Conservation (phyloP, 768 basidiomycete species). For the Tricholomella constricta region DNA sequence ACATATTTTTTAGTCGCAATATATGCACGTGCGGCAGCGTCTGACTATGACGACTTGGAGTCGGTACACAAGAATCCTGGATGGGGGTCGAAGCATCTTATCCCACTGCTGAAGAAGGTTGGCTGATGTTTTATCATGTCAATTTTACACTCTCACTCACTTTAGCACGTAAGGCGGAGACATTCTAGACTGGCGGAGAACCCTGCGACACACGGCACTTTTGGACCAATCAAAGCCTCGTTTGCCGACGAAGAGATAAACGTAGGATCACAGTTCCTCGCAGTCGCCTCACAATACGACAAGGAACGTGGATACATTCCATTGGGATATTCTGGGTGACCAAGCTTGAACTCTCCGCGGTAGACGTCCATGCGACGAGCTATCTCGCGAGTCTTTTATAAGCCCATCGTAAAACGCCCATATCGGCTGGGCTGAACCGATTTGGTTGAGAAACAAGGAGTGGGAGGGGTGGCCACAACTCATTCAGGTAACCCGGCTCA, state of each 20-base stretch:
- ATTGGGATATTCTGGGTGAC: constrained; percentile 39
- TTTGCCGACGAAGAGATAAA: constrained; percentile 39
- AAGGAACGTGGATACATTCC: constrained; percentile 44
- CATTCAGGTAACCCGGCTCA: constrained; percentile 44
- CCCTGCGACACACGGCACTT: constrained; percentile 44
- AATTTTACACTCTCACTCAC: neutral
- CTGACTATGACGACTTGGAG: constrained; percentile 71
- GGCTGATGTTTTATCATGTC: neutral
- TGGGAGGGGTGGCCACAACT: constrained; percentile 32
- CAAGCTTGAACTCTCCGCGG: constrained; percentile 37
- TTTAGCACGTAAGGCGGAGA: constrained; percentile 37
- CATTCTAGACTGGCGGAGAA: constrained; percentile 32
- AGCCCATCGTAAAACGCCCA: constrained; percentile 47
- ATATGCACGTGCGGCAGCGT: constrained; percentile 61
- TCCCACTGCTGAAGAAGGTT: constrained; percentile 63
- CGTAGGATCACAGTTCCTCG: constrained; percentile 48
- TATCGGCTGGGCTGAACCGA: constrained; percentile 38
- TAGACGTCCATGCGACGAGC: constrained; percentile 52
- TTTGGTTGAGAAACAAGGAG: neutral
- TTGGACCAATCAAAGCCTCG: constrained; percentile 54
- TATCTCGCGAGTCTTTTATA: constrained; percentile 61
- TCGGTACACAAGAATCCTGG: constrained; percentile 51
- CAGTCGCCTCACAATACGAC: constrained; percentile 48
- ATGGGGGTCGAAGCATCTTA: constrained; percentile 59
- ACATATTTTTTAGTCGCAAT: constrained; percentile 38